Base-by-base conservation (phyloP, 306 rosid species). In the Luffa acutangula region DNA sequence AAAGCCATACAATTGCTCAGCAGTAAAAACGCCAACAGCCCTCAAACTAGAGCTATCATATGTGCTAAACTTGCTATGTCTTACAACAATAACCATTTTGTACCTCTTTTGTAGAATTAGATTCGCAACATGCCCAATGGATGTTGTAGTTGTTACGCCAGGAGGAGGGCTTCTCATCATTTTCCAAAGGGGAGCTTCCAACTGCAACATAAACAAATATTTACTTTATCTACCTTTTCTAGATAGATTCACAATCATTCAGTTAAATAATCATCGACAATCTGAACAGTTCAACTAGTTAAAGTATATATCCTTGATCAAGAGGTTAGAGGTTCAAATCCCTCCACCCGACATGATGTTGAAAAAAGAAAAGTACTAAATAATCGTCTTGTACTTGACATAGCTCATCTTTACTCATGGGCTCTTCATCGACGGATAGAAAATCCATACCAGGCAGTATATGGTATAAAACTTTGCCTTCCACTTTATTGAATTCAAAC, bases 81-180 rank as follows among this genome's bases (percentile, higher is more conserved):
- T 89, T 67, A 91, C 91, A 56, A 93, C 76, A 74, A 89, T 46
- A 18, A 93, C 83, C 91, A 88, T 85, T 60, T 83, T 83, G 34
- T 83, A 85, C n/a, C 86, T 81, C 83, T 88, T 86, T 79, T 81
- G 88, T 62, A 91, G 54, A 34, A 93, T 84, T 20, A 93, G 87
- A 86, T 93, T 87, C 60, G 87, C 87, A 48, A 91, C 97, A 60
- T 85, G 86, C 25, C 93, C 90, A 9, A 93, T 78, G 21, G 94
- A 83, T 76, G 91, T 85, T 1, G 83, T 71, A 5, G 82, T 86
- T 15, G 91, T 78, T 5, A 89, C 96, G 33, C 56, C 65, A 3
- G 97, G 94, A 71, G 77, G 57, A 81, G 89, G 91, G 51, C 93
- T 88, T 86, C 93, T 85, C 97, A 93, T 91, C 93, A 93, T 88